phyloP scores from a whole-genome alignment of 768 basidiomycete genomes.

The Rhizopogon salebrosus region DNA sequence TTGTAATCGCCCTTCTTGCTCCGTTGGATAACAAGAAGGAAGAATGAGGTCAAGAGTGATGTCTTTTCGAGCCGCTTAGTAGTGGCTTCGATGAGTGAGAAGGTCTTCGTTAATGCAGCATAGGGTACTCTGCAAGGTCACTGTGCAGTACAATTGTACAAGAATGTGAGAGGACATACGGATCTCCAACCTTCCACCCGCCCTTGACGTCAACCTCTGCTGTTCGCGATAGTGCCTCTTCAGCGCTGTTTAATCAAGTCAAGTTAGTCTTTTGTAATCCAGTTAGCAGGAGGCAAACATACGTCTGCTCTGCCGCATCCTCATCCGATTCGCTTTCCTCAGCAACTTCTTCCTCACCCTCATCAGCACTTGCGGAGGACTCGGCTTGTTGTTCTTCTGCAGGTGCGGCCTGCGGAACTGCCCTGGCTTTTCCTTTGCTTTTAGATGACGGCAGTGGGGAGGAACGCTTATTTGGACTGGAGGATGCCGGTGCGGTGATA shows the following conservation, averaged over 20 bases:
- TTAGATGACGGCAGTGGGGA: neutral
- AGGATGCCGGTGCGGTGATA: neutral
- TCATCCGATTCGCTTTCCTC: conserved; percentile 40
- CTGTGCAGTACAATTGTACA: neutral
- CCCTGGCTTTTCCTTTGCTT: conserved; percentile 17
- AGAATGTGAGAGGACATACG: conserved; percentile 46
- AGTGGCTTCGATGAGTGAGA: conserved; percentile 86
- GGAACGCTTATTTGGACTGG: neutral
- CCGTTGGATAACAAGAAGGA: conserved; percentile 84
- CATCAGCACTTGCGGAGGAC: conserved; percentile 26
- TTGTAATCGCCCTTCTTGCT: conserved; percentile 70
- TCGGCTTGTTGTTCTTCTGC: conserved; percentile 30
- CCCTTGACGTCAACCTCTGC: conserved; percentile 72
- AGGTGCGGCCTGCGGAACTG: conserved; percentile 7
- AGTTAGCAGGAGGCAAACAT: conserved; percentile 8
- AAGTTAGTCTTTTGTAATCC: neutral
- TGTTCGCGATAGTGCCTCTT: conserved; percentile 55
- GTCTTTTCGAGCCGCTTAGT: conserved; percentile 95
- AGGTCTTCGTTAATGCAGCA: conserved; percentile 84
- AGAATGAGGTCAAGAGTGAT: conserved; percentile 80
- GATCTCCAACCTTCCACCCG: conserved; percentile 79
- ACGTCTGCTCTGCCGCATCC: conserved; percentile 62
- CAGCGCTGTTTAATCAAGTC: conserved; percentile 38
- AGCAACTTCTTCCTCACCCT: conserved; percentile 35
- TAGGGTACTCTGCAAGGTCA: conserved; percentile 73